Percentiles rank a stretch among this genome's conserved stretches.
Conservation (phyloP, 768 basidiomycete species). For the Amanita brunnescens region DNA sequence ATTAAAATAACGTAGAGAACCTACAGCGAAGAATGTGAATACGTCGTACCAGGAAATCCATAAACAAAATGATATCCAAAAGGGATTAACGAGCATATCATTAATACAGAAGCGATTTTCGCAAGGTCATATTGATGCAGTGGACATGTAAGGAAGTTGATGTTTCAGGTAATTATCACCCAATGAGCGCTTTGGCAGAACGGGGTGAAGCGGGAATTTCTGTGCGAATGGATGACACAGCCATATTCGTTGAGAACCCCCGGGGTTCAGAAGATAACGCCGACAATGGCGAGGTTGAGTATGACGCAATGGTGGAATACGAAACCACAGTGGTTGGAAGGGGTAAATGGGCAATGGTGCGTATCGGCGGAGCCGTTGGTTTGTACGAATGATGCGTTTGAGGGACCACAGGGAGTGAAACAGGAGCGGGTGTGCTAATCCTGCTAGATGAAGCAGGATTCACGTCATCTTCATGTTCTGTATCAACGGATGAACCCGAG, state of each 20-base stretch:
- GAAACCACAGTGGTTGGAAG: background rate
- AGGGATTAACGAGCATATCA: background rate
- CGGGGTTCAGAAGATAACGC: conserved; percentile 15
- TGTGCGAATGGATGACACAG: conserved; percentile 35
- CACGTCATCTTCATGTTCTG: background rate
- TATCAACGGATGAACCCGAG: background rate
- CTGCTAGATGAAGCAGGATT: background rate
- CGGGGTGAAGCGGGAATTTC: conserved; percentile 27
- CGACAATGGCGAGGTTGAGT: background rate
- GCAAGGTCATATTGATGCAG: background rate
- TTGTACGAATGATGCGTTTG: background rate
- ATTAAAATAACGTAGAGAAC: background rate
- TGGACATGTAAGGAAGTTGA: background rate
- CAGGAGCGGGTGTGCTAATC: background rate
- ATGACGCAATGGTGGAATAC: background rate
- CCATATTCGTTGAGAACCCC: conserved; percentile 31
- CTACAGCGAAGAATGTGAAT: background rate
- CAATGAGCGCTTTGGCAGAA: background rate
- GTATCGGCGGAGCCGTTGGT: background rate
- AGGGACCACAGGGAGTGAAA: background rate
- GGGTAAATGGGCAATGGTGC: background rate
- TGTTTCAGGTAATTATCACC: background rate
- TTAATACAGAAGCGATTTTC: background rate
- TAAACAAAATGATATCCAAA: background rate
- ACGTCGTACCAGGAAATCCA: background rate